Percentiles rank a stretch among this genome's conserved stretches.
Conservation (phyloP, 306 rosid genomes). For the Glycine soja region DNA sequence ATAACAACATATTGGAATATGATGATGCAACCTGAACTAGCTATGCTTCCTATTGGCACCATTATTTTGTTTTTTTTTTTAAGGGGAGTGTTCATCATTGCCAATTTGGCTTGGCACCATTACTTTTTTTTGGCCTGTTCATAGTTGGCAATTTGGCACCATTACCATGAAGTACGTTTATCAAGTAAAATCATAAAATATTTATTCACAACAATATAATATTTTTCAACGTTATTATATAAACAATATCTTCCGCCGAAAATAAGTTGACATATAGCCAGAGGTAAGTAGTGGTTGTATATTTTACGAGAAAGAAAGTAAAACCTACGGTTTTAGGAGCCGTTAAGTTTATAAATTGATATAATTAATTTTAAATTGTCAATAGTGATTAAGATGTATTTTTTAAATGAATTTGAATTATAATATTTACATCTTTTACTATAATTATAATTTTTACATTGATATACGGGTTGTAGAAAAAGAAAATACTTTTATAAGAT, state of each 20-base stretch:
- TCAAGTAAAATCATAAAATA: background rate
- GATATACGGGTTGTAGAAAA: background rate
- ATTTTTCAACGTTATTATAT: background rate
- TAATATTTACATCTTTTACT: no score
- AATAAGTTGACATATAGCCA: background rate
- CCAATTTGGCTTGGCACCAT: conserved; percentile 1
- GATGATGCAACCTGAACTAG: conserved; percentile 11
- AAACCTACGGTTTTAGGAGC: background rate
- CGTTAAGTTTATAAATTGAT: no score
- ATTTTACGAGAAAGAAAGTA: background rate
- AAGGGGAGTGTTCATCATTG: background rate
- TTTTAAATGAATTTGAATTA: no score
- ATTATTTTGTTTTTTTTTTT: conserved; percentile 8
- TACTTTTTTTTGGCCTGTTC: background rate
- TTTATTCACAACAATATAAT: background rate
- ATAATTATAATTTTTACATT: no score
- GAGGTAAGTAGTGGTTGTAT: background rate
- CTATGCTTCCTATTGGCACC: conserved; percentile 15
- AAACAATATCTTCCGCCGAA: conserved; percentile 1
- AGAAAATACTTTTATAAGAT: background rate
- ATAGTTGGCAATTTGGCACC: conserved; percentile 15
- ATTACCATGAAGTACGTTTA: background rate
- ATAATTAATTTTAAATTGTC: no score
- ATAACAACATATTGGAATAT: background rate
- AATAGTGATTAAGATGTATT: no score